These are phyloP conservation scores for Rosa multiflora DNA, from an alignment of 306 rosid genomes.

Conservation along the genomic window DNA sequence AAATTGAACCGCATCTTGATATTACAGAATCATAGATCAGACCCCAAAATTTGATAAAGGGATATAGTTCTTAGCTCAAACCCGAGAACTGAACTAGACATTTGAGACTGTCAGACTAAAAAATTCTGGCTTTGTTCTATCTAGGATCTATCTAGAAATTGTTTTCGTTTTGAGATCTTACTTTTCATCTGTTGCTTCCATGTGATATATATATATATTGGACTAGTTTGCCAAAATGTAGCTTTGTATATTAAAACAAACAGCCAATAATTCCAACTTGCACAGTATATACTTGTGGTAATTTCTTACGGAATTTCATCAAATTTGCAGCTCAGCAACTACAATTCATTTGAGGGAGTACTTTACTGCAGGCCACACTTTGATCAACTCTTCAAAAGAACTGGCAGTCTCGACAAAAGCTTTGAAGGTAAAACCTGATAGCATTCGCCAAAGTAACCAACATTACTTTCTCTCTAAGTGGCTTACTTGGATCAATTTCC, in stretches of 20 bases:
- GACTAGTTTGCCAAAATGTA: not conserved
- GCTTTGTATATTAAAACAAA: not conserved
- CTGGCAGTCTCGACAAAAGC: conserved; percentile 98
- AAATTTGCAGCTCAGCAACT: conserved; percentile 87
- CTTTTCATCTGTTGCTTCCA: not conserved
- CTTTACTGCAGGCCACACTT: conserved; percentile 96
- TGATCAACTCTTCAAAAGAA: conserved; percentile 92
- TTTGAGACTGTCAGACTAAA: not conserved
- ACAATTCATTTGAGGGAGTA: conserved; percentile 98
- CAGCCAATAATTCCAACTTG: not conserved
- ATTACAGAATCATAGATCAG: not conserved
- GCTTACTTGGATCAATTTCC: conserved; percentile 16
- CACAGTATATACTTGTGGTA: not conserved
- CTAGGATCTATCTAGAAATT: not conserved
- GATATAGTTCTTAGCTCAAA: not conserved
- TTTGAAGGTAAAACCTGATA: conserved; percentile 67
- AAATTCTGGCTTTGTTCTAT: not conserved
- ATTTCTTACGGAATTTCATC: conserved; percentile 5
- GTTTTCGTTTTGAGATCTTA: not conserved
- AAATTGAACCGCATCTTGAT: conserved; percentile 10
- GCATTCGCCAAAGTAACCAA: conserved; percentile 13
- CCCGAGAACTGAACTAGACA: not conserved
- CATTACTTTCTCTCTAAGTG: conserved; percentile 11
- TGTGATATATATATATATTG: not conserved
- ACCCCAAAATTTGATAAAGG: not conserved